Conservation (phyloP, 768 basidiomycete species). For the Amanita inopinata region DNA sequence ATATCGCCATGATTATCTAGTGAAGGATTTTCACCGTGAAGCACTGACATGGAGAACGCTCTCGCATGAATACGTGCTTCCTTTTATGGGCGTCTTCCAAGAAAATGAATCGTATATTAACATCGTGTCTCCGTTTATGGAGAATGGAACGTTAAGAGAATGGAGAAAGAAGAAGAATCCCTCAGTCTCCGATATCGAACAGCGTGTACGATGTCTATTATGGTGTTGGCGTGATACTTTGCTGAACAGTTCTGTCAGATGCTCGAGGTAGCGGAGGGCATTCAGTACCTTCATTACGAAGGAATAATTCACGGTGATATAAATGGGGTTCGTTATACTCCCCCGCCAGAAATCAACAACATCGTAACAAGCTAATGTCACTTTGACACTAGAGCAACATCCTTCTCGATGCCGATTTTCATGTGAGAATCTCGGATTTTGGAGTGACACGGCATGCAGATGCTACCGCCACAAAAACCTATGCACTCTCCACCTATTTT, state of each 20-base stretch:
- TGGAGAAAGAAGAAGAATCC: not conserved
- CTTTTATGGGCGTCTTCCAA: not conserved
- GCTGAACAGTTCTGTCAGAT: not conserved
- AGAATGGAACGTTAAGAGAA: not conserved
- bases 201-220: not conserved
- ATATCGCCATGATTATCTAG: not conserved
- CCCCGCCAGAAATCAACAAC: no score
- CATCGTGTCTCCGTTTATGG: slow-evolving; percentile 5
- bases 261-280: slow-evolving; percentile 1
- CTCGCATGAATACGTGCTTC: not conserved
- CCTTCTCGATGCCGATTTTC: not conserved
- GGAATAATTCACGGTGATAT: slow-evolving; percentile 4
- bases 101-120: not conserved
- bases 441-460: slow-evolving; percentile 1
- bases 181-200: not conserved
- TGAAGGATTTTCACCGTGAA: not conserved
- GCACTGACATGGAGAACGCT: slow-evolving; percentile 4
- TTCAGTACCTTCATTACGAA: slow-evolving; percentile 5
- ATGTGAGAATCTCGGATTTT: slow-evolving; percentile 6
- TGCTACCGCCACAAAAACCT: not conserved
- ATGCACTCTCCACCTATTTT: not conserved
- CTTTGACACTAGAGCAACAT: not conserved
- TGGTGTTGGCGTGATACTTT: not conserved
- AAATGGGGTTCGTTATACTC: not conserved
- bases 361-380: no score